Evolutionary conservation across 75 land plant species (phyloP), one percentile per base, ranked within the genome.

Genomic region (Pinus taeda): DNA sequence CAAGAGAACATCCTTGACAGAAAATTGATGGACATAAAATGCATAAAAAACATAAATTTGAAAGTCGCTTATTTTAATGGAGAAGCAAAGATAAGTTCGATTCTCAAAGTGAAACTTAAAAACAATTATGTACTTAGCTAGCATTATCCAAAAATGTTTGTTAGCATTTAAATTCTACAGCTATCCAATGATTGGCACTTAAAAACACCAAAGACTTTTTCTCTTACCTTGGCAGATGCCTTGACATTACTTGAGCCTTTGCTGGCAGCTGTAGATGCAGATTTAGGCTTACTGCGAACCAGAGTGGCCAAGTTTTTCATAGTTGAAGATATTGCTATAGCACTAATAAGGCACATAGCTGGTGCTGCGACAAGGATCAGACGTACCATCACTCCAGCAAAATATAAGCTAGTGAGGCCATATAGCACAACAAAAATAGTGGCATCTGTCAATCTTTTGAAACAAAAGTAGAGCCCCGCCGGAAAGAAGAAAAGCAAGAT

Each of bases 311-410:
- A 75, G 79, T 95, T 97, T 83, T 97, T 95, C 72, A 97, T 62
- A 57, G 90, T 97, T 26, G 99, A 93, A 74, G 99, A 97, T 18
- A 93, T 88, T 56, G 99, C 99, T 75, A 97, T 86, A 24, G 95
- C 95, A 86, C 95, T 90, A 39, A 97, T 89, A 77, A 97, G 95
- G 81, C 99, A 97, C 11, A 97, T 87, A 63, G 99, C 99, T 37
- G 99, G 99, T 26, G 99, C 84, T 67, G 99, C 99, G 69, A 97
- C 99, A 77, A 97, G 89, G 63, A 97, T 97, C 49, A 97, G 84
- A 9, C 99, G 90, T 63, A 97, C 99, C 99, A 97, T 97, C 57
- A 97, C 99, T 59, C 99, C 98, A 78, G 98, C 99, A 85, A 97
- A 97, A 83, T 97, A 97, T 87, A 97, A 86, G 83, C 99, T 97